Evolutionary conservation across 129 eudicot species (phyloP).

Genomic region (Flaveria brownii): DNA sequence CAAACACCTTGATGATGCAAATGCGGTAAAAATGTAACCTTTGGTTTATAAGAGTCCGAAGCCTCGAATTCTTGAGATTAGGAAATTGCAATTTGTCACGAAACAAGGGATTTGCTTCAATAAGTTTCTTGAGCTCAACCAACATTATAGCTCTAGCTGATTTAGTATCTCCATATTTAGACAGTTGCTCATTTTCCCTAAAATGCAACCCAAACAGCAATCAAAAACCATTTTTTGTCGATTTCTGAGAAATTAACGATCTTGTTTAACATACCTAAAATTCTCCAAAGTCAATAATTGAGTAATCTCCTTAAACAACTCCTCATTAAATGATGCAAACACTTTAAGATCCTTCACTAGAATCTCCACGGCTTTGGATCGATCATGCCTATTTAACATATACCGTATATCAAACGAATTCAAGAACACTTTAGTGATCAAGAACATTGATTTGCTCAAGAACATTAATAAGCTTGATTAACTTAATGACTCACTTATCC

Average conservation of each 20-base stretch:
- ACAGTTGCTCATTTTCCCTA: conserved; percentile 91
- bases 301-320: conserved; percentile 88
- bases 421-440: conserved; percentile 14
- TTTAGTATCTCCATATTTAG: conserved; percentile 89
- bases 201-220: conserved; percentile 18
- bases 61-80: conserved; percentile 80
- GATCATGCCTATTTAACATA: conserved; percentile 48
- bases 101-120: conserved; percentile 91
- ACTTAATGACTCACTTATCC: conserved; percentile 58
- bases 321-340: conserved; percentile 91
- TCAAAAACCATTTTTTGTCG: conserved; percentile 2
- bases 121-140: conserved; percentile 91
- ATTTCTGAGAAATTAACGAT: background rate
- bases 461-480: background rate
- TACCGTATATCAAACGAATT: conserved; percentile 22
- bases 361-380: conserved; percentile 84
- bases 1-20: background rate
- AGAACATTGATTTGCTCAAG: background rate
- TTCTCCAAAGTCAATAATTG: conserved; percentile 81
- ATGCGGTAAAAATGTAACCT: conserved; percentile 45
- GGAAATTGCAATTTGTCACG: conserved; percentile 90
- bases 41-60: conserved; percentile 89
- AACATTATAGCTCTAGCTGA: conserved; percentile 92
- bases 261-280: conserved; percentile 58
- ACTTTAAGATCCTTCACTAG: conserved; percentile 95